Conservation (phyloP, 257 asterid genomes). For the Lycium ferocissimum region DNA sequence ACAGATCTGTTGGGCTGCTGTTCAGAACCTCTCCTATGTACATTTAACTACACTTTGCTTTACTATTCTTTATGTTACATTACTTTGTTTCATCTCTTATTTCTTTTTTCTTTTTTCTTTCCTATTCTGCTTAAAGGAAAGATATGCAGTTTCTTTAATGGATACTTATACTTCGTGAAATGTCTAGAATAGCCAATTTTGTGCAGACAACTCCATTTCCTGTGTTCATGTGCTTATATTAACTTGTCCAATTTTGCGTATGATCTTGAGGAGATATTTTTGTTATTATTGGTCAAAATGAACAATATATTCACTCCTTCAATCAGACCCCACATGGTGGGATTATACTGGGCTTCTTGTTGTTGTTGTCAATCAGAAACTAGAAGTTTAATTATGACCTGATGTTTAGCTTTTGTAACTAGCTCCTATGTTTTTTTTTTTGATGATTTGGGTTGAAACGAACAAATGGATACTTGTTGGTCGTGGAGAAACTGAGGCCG, state of each 20-base stretch:
- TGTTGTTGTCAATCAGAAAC: not conserved
- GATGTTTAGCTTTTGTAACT: not conserved
- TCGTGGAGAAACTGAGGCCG: not conserved
- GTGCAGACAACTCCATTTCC: not conserved
- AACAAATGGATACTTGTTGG: not conserved
- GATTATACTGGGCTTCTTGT: no score
- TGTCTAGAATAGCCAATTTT: not conserved
- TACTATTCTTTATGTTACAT: slow-evolving; percentile 17
- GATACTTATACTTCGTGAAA: not conserved
- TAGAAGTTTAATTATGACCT: not conserved
- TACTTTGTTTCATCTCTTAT: not conserved
- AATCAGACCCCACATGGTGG: no score
- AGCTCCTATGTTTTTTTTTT: not conserved
- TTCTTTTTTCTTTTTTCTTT: not conserved
- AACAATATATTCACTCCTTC: not conserved
- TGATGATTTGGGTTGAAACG: not conserved
- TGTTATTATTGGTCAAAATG: not conserved
- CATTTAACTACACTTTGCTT: slow-evolving; percentile 34
- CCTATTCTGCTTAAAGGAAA: not conserved
- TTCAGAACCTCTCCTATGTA: slow-evolving; percentile 92
- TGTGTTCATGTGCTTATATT: not conserved
- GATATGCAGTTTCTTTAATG: not conserved
- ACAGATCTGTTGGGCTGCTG: slow-evolving; percentile 90
- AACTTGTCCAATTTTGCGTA: not conserved
- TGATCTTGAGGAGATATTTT: not conserved